Percentiles rank a stretch among this genome's conserved stretches.
These are phyloP conservation scores for Glarea lozoyensis DNA, from an alignment of 495 filamentous ascomycete species.

Conservation along the genomic window DNA sequence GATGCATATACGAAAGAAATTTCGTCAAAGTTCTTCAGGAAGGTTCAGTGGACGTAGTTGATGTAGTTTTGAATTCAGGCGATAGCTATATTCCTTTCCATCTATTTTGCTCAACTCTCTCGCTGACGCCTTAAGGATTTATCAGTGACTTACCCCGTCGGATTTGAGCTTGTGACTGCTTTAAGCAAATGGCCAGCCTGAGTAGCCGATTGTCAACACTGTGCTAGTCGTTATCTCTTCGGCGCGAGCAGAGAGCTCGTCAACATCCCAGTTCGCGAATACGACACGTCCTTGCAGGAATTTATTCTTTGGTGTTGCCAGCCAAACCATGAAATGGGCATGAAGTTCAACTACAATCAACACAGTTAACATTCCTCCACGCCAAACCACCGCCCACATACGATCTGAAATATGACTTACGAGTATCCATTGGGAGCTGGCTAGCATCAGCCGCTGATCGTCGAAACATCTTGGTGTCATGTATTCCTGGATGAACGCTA, in stretches of 20 bases:
- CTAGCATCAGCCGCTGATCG: constrained; percentile 16
- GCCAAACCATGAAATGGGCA: constrained; percentile 36
- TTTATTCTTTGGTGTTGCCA: constrained; percentile 32
- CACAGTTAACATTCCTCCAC: background rate
- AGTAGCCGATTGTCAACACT: background rate
- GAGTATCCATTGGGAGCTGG: constrained; percentile 25
- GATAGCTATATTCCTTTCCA: too few species aligned
- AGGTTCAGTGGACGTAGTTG: too few species aligned
- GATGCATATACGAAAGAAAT: too few species aligned
- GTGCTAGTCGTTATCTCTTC: background rate
- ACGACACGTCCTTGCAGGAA: constrained; percentile 38
- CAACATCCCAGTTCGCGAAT: constrained; percentile 46
- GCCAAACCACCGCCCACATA: too few species aligned
- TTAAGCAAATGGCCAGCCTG: background rate
- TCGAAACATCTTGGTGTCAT: constrained; percentile 30
- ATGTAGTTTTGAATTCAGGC: too few species aligned
- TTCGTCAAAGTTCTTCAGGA: too few species aligned
- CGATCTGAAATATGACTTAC: constrained; percentile 23
- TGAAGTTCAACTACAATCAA: constrained; percentile 7
- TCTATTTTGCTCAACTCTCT: too few species aligned
- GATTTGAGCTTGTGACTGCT: too few species aligned
- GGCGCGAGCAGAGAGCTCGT: constrained; percentile 31
- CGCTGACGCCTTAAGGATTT: too few species aligned
- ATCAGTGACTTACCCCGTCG: too few species aligned
- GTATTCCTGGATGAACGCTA: constrained; percentile 29